Conservation (phyloP, 169 alveolate genomes). For the Eimeria maxima region DNA sequence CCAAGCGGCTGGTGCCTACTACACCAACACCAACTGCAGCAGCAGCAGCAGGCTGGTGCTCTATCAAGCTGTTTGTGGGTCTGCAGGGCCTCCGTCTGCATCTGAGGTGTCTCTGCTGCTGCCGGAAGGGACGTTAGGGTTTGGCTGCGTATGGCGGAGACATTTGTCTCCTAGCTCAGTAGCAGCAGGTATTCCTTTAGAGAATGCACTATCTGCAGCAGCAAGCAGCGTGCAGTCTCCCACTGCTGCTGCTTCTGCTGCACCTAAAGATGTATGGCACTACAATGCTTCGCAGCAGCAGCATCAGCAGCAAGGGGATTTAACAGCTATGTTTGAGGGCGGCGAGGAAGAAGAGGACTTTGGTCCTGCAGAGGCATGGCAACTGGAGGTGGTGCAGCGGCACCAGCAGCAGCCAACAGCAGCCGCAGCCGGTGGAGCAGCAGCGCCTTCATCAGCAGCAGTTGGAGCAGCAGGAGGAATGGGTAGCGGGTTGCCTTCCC, state of each 20-base stretch:
- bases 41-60: constrained; percentile 54
- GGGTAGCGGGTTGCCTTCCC: background rate
- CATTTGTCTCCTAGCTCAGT: background rate
- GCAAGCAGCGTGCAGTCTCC: background rate
- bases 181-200: background rate
- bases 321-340: background rate
- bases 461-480: background rate
- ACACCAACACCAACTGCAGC: constrained; percentile 57
- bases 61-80: constrained; percentile 34
- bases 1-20: background rate
- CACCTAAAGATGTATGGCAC: background rate
- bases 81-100: constrained; percentile 8
- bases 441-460: constrained; percentile 35
- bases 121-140: constrained; percentile 12
- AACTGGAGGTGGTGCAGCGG: constrained; percentile 53
- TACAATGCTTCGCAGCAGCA: background rate
- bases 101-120: constrained; percentile 50
- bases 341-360: background rate
- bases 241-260: constrained; percentile 46
- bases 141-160: constrained; percentile 27
- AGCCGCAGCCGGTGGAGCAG: constrained; percentile 38
- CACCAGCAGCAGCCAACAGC: constrained; percentile 53
- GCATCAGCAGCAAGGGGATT: constrained; percentile 49
- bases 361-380: constrained; percentile 19
- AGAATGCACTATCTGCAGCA: constrained; percentile 4